Percentiles rank a stretch among this genome's conserved stretches.
These are phyloP conservation scores for Dactylellina cionopaga DNA, from an alignment of 2,329 filamentous ascomycete genomes.

Conservation along the genomic window DNA sequence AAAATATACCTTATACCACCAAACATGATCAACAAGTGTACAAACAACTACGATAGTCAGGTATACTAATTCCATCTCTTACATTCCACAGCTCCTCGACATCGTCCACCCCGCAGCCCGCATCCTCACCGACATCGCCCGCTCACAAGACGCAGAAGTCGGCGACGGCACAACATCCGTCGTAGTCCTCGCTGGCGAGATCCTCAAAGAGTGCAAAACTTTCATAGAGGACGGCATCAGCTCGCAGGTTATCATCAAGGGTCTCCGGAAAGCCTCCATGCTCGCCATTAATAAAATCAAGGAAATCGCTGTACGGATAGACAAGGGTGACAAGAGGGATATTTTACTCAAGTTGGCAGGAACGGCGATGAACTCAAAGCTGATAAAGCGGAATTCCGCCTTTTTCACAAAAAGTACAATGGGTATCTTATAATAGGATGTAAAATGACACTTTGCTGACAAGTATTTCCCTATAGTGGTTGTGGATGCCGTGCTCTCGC, in stretches of 20 bases:
- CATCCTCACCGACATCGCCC: conserved; percentile 96
- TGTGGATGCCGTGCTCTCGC: conserved; percentile 91
- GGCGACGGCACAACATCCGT: conserved; percentile 98
- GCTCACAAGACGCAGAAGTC: conserved; percentile 98
- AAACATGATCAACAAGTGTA: too few species aligned
- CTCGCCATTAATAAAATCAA: conserved; percentile 99
- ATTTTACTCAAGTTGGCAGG: conserved; percentile 88
- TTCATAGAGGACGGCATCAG: conserved; percentile 96
- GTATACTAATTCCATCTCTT: conserved; percentile 4
- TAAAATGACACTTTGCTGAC: conserved; percentile 18
- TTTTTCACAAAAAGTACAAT: conserved; percentile 95
- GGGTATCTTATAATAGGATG: too few species aligned
- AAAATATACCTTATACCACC: too few species aligned
- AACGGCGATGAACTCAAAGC: conserved; percentile 99
- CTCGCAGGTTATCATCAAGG: conserved; percentile 97
- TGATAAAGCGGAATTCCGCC: conserved; percentile 94
- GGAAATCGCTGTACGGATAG: conserved; percentile 90
- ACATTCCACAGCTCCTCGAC: conserved; percentile 78
- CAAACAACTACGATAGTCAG: too few species aligned
- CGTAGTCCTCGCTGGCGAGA: conserved; percentile 95
- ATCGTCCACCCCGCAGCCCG: conserved; percentile 97
- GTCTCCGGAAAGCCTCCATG: conserved; percentile 81
- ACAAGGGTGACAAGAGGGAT: conserved; percentile 83
- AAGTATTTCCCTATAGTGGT: conserved; percentile 74
- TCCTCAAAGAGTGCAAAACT: conserved; percentile 95